Base-by-base conservation (phyloP, 2,329 filamentous ascomycete genomes). In the Trichophyton schoenleinii region DNA sequence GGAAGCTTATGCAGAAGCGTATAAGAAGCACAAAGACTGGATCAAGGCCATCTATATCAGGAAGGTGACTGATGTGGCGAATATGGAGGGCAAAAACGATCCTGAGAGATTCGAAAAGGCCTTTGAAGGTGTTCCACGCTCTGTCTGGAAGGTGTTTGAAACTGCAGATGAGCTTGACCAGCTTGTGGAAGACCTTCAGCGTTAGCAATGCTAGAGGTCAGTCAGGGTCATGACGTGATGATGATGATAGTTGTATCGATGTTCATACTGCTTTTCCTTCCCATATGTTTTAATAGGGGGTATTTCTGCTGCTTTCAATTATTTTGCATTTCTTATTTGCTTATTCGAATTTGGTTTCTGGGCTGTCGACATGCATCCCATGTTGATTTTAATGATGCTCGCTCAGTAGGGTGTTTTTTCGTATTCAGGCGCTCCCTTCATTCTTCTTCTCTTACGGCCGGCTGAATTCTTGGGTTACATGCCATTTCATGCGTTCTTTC, bases 1-100 rank as follows among this genome's bases (percentile, higher is more conserved):
- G 0, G 92, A 97, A 71, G 84, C 89, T 0, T 97, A 96, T 70
- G 91, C 86, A 31, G 86, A 91, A 66, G 84, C 89, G 74, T 91
- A 81, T 64, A 72, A 84, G 59, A 79, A 80, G 57, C 83, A 85
- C 64, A 85, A 86, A 0, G 83, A 81, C 5, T 96, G 91, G 89
- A 83, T 96, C 64, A 83, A 83, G 64, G 81, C 88, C 11, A 94
- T 97, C 55, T 87, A 89, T 65, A 95, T 96, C 68, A 83, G 91
- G 60, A 92, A 89, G 70, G 90, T 94, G 0, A 85, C 80, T 1
- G 87, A 91, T 64, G 83, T 94, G 25, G 84, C 86, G 0, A 82
- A 87, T 36, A 87, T 92, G 73, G 79, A 86, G 38, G 82, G 87
- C 68, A 88, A 88, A 74, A 90, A 89, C 68, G 85, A 86, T 68